Evolutionary conservation across 2,329 filamentous ascomycete species (phyloP).

Genomic region (Fusarium tupiense): DNA sequence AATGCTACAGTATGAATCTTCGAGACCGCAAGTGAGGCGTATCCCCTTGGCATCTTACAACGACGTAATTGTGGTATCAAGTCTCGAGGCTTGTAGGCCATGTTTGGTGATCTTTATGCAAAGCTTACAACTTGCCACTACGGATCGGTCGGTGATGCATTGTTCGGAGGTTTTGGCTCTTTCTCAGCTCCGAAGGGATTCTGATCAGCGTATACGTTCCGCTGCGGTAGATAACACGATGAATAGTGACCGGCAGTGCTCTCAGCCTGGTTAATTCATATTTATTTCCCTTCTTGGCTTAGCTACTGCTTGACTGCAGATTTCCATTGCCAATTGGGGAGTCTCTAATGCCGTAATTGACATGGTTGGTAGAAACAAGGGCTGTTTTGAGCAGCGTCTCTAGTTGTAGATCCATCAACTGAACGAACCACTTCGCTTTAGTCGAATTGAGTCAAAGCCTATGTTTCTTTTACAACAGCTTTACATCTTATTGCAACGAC

Average conservation of each 20-base stretch:
- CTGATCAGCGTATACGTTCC: not conserved
- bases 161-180: not conserved
- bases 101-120: not conserved
- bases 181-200: not conserved
- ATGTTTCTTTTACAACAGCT: not conserved
- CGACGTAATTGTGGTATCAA: conserved; percentile 20
- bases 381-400: not conserved
- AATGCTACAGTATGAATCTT: conserved; percentile 11
- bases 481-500: not conserved
- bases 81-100: not conserved
- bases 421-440: not conserved
- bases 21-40: not conserved
- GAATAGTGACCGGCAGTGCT: not conserved
- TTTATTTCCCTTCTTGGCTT: not conserved
- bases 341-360: not conserved
- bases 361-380: not conserved
- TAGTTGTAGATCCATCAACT: not conserved
- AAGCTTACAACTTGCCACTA: conserved; percentile 11
- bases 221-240: not conserved
- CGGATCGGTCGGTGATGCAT: not conserved
- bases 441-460: not conserved
- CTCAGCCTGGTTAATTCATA: not conserved
- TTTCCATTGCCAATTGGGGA: not conserved
- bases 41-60: conserved; percentile 1
- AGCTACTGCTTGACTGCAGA: not conserved